Evolutionary conservation across 2,329 filamentous ascomycete genomes (phyloP).

Genomic region (Trichophyton simii): DNA sequence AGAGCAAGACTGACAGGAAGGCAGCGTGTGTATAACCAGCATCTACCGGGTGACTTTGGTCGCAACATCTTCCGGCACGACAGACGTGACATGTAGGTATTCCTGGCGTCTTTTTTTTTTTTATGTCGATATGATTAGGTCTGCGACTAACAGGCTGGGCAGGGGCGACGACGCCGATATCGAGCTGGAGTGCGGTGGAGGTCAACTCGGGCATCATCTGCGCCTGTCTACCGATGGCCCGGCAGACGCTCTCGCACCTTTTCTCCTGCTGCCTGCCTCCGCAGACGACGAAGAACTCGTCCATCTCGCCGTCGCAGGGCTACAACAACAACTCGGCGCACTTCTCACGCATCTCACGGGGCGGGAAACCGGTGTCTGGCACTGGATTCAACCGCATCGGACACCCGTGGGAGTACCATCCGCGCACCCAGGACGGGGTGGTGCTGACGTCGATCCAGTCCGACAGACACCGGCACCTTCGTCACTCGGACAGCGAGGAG

Average conservation of each 20-base stretch:
- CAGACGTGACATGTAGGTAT: conserved; percentile 10
- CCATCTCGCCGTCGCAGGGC: not conserved
- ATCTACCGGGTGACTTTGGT: conserved; percentile 26
- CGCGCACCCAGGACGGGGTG: conserved; percentile 1
- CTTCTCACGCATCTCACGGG: not conserved
- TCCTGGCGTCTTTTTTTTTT: too few species aligned
- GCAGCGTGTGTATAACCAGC: conserved; percentile 29
- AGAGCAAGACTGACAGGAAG: not conserved
- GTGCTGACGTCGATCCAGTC: conserved; percentile 8
- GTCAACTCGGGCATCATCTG: conserved; percentile 27
- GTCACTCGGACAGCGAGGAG: conserved; percentile 8
- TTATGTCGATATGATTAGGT: too few species aligned
- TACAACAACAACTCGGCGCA: not conserved
- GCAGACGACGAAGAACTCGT: not conserved
- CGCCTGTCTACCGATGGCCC: conserved; percentile 23
- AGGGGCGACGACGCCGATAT: conserved; percentile 5
- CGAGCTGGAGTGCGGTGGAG: conserved; percentile 25
- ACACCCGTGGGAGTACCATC: not conserved
- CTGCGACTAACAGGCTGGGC: not conserved
- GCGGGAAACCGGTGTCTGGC: not conserved
- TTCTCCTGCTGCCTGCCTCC: conserved; percentile 4
- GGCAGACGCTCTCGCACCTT: conserved; percentile 7
- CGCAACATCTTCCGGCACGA: not conserved
- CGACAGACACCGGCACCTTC: not conserved
- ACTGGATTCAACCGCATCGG: not conserved